Evolutionary conservation across 306 rosid species (phyloP), one percentile per base, ranked within the genome.

Genomic region (Ormosia semicastrata): DNA sequence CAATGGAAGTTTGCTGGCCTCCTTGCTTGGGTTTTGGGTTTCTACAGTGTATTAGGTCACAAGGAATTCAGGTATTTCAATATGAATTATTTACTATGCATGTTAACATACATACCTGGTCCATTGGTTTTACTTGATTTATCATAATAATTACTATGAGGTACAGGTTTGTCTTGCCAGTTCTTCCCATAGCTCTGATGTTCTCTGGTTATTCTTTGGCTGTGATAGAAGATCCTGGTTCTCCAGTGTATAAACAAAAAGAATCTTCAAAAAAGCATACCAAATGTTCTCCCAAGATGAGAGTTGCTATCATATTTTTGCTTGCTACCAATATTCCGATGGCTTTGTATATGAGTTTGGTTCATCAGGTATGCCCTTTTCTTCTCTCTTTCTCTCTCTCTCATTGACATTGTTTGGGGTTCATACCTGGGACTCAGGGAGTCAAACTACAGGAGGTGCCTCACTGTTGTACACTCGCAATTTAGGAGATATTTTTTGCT

Each of bases 331-430:
- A 93, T 78, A 70, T 95, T 82, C 98, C 98, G 59, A 92, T 95
- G 99, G 92, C 97, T 58, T 71, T 92, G 71, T 95, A 95, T 82
- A 95, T 95, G 99, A 92, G 98, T 87, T 81, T 93, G 94, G 92
- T 89, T 86, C 99, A 95, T 89, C 99, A 95, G 98, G 99, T 95
- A 79, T 52, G 14, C n/a, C 46, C 12, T 49, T 66, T 82, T 81
- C n/a, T 66, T 47, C 41, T 52, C 10, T 24, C 8, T n/a, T 36
- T 44, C 78, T 37, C 24, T 15, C 56, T 17, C 54, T 0, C 30
- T 3, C 76, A n/a, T 18, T 9, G 2, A 18, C 52, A 15, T 37
- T 9, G 49, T 52, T 18, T 46, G 44, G 53, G 14, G 41, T 36
- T 65, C 24, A 24, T 24, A 24, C 24, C 4, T 18, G 6, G 15